Evolutionary conservation across 495 filamentous ascomycete species (phyloP), one percentile per base, ranked within the genome.

Genomic region (Hyaloscypha variabilis): DNA sequence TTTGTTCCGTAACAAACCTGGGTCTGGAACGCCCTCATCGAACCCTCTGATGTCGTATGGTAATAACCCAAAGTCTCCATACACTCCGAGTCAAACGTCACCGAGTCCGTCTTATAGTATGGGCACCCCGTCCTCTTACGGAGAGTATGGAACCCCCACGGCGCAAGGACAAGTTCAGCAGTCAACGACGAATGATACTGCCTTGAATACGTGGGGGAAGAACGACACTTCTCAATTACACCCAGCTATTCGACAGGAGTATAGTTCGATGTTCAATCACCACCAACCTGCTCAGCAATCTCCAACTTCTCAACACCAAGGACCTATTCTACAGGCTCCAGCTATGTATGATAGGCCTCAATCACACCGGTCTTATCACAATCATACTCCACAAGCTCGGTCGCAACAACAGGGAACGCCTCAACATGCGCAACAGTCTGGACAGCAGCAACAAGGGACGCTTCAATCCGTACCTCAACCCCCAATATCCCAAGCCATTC

Each of bases 191-290:
- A 34, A 54, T 25, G 23, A 31, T 28, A 17, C 56, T n/a, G 53
- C 62, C 58, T 50, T 60, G 39, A 59, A 58, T 53, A 67, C 71
- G 54, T 66, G 62, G 58, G 46, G 71, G 51, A 65, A 69, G 58
- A 73, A 66, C 39, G 64, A 66, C 46, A 53, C 64, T 19, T 63
- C 72, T 34, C 64, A 74, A 13, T 54, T 83, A 60, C 81, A 85
- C 61, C 80, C 80, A 54, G 78, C 79, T 28, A 82, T 79, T 31
- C 75, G 77, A 51, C 74, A 76, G 52, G 78, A 82, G 36, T 81
- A 81, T 34, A 75, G 65, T 49, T 62, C 70, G 0, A 66, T 75
- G 10, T 73, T 75, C 39, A 72, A 79, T 56, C 68, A 63, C 24
- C 67, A 77, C 36, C 61, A 72, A 26, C 62, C 62, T 42, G 42